phyloP scores from a whole-genome alignment of 805 yeast genomes.

The Maudiozyma barnettii region DNA sequence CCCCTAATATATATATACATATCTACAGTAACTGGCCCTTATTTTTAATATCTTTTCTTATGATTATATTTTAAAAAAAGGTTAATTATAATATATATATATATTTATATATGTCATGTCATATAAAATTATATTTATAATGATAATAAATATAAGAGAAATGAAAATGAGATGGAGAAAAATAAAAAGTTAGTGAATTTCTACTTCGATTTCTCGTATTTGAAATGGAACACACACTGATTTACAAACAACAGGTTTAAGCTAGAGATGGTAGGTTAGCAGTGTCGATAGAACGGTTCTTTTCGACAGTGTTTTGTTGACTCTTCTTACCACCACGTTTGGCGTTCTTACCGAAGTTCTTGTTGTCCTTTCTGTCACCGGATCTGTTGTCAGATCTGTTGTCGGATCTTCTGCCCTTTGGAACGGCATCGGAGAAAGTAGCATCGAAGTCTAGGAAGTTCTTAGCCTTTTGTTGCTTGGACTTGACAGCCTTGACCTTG shows the following conservation, averaged over 20 bases:
- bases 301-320: slow-evolving; percentile 20
- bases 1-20: neutral
- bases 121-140: neutral
- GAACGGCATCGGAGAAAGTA: slow-evolving; percentile 51
- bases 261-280: slow-evolving; percentile 68
- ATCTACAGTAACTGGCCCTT: neutral
- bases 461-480: slow-evolving; percentile 78
- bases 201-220: neutral
- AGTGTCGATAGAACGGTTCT: slow-evolving; percentile 40
- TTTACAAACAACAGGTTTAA: slow-evolving; percentile 14
- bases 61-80: neutral
- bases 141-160: neutral
- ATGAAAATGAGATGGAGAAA: neutral
- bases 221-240: neutral
- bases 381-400: neutral
- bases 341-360: slow-evolving; percentile 22
- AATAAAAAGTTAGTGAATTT: neutral
- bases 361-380: slow-evolving; percentile 8
- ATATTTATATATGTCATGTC: neutral
- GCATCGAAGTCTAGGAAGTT: slow-evolving; percentile 65
- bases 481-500: slow-evolving; percentile 55
- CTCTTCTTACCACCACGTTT: slow-evolving; percentile 29
- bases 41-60: neutral
- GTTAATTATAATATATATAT: neutral
- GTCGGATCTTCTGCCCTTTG: slow-evolving; percentile 27